Percentiles rank a stretch among this genome's conserved stretches.
Evolutionary conservation across 2,329 filamentous ascomycete species (phyloP).

Genomic region (Leptographium procerum): DNA sequence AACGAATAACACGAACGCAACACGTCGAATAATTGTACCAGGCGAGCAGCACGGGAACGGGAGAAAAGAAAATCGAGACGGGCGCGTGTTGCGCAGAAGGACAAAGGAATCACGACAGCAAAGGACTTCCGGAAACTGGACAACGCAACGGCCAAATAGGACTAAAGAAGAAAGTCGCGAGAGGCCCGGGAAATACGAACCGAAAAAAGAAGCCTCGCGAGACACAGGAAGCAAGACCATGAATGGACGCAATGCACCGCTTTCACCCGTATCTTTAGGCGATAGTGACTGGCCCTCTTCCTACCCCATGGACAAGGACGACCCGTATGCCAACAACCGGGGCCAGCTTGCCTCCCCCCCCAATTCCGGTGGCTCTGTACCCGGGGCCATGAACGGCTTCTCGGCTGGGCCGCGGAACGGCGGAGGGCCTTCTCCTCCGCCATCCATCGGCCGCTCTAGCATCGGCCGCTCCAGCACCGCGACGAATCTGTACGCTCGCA

Average conservation of each 20-base stretch:
- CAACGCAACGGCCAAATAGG: neutral
- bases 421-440: slow-evolving; percentile 70
- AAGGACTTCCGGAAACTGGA: neutral
- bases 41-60: neutral
- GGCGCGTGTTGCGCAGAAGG: neutral
- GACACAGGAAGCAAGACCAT: slow-evolving; percentile 32
- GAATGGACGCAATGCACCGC: slow-evolving; percentile 63
- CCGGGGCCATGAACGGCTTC: slow-evolving; percentile 51
- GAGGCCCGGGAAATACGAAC: too few species aligned
- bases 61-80: neutral
- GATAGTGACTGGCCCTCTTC: slow-evolving; percentile 77
- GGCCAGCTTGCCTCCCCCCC: slow-evolving; percentile 58
- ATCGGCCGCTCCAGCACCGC: slow-evolving; percentile 77
- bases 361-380: slow-evolving; percentile 48
- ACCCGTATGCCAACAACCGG: slow-evolving; percentile 40
- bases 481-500: slow-evolving; percentile 55
- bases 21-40: neutral
- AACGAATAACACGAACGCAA: neutral
- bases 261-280: slow-evolving; percentile 73
- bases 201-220: neutral
- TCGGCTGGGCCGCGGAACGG: slow-evolving; percentile 43
- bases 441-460: slow-evolving; percentile 76
- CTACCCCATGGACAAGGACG: slow-evolving; percentile 36
- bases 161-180: neutral
- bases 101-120: neutral